Base-by-base conservation (phyloP, 768 basidiomycete genomes). In the Boletus reticuloceps region DNA sequence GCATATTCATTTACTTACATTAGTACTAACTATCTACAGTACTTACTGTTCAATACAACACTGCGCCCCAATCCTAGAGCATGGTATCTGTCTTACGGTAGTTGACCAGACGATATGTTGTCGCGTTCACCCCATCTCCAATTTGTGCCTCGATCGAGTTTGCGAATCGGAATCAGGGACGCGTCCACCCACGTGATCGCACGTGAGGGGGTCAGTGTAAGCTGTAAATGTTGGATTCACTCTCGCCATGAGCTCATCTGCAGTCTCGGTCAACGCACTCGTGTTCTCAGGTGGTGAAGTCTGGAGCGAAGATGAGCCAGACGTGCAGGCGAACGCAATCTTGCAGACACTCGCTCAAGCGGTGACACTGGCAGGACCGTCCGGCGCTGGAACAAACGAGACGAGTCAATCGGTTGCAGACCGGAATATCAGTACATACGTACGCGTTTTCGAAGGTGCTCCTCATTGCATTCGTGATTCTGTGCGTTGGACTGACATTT, bases 241-340 rank as follows among this genome's bases (percentile, higher is more conserved):
- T 32, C 6, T 42, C 20, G 22, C 13, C 46, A 66, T 62, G 59
- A 59, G 34, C 34, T 36, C 34, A 36, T 36, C 34, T 36, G 14
- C 61, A 31, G 39, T 47, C 25, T 57, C 59, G 10, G 42, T 61
- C 19, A 69, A 62, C 34, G 58, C 68, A 9, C 69, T 71, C 31
- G 66, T 72, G 29, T 71, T 73, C 43, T 64, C 64, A 4, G 68
- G 71, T 2, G 71, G 69, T 19, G 63, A 71, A 19, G 6, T 54
- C 12, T 58, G 53, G 58, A 47, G 13, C 19, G 63, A 64, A 25
- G 62, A 66, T 5, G 56, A 58, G 17, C 51, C 54, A 51, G 54
- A 58, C 38, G 14, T 39, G n/a, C 53, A 39, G 19, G 36, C 44
- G 25, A 55, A 47, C 5, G 38, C 45, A 27, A 38, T 50, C 19